Evolutionary conservation across 192 early-diverging fungal genomes (phyloP).

Genomic region (Thoreauomyces humboldtii): DNA sequence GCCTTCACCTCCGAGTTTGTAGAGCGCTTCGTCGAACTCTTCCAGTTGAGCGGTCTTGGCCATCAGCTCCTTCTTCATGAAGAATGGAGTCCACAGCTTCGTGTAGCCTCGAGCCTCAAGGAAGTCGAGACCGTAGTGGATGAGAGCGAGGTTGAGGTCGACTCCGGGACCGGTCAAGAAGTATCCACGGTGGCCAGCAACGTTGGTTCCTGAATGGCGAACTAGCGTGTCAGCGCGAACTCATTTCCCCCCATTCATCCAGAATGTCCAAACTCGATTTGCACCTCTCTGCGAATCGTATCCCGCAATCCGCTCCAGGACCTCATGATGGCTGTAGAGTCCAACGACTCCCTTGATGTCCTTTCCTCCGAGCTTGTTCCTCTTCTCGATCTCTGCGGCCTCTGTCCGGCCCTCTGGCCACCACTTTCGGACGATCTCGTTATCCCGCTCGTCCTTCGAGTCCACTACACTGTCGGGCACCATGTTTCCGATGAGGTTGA

Average conservation of each 20-base stretch:
- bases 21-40: conserved; percentile 98
- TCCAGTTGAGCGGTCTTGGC: conserved; percentile 97
- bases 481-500: conserved; percentile 82
- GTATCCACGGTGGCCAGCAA: conserved; percentile 98
- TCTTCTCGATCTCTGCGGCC: conserved; percentile 32
- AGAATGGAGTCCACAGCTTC: conserved; percentile 97
- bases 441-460: conserved; percentile 77
- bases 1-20: conserved; percentile 69
- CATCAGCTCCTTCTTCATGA: conserved; percentile 97
- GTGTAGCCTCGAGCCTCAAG: conserved; percentile 76
- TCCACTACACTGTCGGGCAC: conserved; percentile 89
- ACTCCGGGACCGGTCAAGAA: conserved; percentile 94
- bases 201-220: conserved; percentile 61
- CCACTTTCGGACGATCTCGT: conserved; percentile 44
- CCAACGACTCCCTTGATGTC: conserved; percentile 55
- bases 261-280: background rate
- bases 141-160: conserved; percentile 92
- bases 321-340: conserved; percentile 80
- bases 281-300: conserved; percentile 82
- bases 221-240: background rate
- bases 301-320: conserved; percentile 84
- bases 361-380: conserved; percentile 41
- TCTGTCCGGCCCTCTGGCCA: conserved; percentile 54
- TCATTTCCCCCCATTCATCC: background rate
- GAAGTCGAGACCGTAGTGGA: conserved; percentile 95